phyloP scores from a whole-genome alignment of 108 stramenopile species.

The Hondaea fermentalgiana region DNA sequence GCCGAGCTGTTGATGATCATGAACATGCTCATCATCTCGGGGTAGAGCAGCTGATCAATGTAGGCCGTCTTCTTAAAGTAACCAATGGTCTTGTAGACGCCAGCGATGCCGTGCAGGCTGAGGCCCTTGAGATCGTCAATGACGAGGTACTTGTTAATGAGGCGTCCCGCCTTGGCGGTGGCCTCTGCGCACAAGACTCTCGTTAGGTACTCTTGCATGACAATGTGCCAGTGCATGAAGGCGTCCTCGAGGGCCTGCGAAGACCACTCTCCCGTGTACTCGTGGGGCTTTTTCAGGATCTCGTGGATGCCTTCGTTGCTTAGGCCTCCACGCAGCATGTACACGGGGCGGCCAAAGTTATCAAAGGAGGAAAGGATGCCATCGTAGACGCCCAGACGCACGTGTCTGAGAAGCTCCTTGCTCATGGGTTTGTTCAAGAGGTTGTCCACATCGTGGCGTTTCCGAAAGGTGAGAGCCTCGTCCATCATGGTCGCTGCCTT shows the following conservation, averaged over 20 bases:
- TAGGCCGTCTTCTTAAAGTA: neutral
- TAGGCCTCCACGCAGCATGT: neutral
- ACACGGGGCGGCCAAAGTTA: neutral
- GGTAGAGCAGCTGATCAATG: constrained; percentile 9
- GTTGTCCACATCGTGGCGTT: neutral
- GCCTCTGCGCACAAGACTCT: neutral
- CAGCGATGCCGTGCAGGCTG: neutral
- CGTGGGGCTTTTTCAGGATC: neutral
- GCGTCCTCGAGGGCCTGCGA: neutral
- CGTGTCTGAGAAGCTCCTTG: neutral
- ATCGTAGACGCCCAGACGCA: neutral
- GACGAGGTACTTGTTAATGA: constrained; percentile 16
- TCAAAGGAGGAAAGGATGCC: neutral
- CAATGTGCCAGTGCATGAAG: neutral
- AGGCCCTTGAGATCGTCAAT: constrained; percentile 8
- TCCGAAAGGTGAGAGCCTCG: neutral
- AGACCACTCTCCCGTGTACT: neutral
- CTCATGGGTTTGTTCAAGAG: neutral
- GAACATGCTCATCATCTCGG: neutral
- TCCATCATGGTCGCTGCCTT: neutral
- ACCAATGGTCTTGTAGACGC: neutral
- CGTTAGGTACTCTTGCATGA: constrained; percentile 6
- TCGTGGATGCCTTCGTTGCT: neutral
- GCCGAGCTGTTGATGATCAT: neutral
- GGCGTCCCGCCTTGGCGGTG: neutral